Percentiles rank a stretch among this genome's conserved stretches.
These are phyloP conservation scores for Mucor saturninus DNA, from an alignment of 371 early-diverging fungal genomes.

Conservation along the genomic window DNA sequence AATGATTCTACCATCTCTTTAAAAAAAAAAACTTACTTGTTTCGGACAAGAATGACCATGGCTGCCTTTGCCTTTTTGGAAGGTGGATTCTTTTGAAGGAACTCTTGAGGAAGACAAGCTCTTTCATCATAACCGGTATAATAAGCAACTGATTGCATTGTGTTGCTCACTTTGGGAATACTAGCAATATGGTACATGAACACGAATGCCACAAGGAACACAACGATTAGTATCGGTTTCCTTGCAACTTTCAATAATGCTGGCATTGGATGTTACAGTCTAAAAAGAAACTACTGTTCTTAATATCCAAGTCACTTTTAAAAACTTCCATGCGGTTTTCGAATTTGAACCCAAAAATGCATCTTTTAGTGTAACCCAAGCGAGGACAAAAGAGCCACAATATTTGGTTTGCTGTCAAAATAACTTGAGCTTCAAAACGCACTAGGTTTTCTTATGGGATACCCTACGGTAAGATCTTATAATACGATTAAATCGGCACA, in stretches of 20 bases:
- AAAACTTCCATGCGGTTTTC: too few relatives aligned
- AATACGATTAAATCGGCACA: too few relatives aligned
- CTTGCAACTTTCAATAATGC: slow-evolving; percentile 16
- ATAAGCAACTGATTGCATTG: slow-evolving; percentile 52
- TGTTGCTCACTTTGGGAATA: slow-evolving; percentile 43
- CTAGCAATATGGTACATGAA: slow-evolving; percentile 52
- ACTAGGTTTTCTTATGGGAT: too few relatives aligned
- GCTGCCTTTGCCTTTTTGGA: slow-evolving; percentile 53
- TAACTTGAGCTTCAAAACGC: too few relatives aligned
- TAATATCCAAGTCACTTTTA: too few relatives aligned
- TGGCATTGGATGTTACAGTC: slow-evolving; percentile 6
- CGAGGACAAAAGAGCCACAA: too few relatives aligned
- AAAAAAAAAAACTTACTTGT: slow-evolving; percentile 36
- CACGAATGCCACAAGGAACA: slow-evolving; percentile 10
- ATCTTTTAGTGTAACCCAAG: too few relatives aligned
- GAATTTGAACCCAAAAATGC: too few relatives aligned
- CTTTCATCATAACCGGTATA: slow-evolving; percentile 51
- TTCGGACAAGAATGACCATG: slow-evolving; percentile 52
- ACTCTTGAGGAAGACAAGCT: slow-evolving; percentile 52
- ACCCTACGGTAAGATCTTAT: too few relatives aligned
- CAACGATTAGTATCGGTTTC: slow-evolving; percentile 11
- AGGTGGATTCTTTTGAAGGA: slow-evolving; percentile 42
- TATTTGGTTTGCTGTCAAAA: too few relatives aligned
- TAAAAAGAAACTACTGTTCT: too few relatives aligned
- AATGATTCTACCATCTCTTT: background rate